These are phyloP conservation scores for Trichoderma oligosporum DNA, from an alignment of 2,329 filamentous ascomycete species.

Conservation along the genomic window DNA sequence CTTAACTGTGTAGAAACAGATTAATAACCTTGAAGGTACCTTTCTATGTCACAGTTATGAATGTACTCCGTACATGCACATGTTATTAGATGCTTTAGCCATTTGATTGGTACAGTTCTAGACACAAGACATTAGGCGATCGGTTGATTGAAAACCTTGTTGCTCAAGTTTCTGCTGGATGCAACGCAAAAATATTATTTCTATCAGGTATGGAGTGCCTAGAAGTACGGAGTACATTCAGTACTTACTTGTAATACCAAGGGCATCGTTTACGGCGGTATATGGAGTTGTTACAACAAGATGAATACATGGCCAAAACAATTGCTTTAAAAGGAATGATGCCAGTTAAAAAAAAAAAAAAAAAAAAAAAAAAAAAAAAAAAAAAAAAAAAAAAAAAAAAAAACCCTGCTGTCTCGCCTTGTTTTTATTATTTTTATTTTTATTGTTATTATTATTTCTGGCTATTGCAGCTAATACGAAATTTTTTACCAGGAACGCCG, in stretches of 20 bases:
- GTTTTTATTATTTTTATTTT: too few relatives aligned
- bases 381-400: too few relatives aligned
- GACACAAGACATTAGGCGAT: constrained; percentile 9
- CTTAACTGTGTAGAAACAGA: background rate
- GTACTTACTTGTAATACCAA: background rate
- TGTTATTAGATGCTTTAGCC: background rate
- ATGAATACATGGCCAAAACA: background rate
- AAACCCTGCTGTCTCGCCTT: too few relatives aligned
- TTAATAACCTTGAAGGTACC: too few relatives aligned
- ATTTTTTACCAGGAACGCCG: constrained; percentile 4
- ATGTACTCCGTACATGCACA: too few relatives aligned
- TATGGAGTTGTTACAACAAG: background rate
- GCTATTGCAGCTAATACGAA: background rate
- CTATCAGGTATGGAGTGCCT: too few relatives aligned
- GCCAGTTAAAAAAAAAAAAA: background rate
- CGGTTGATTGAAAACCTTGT: constrained; percentile 8
- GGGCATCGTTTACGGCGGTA: too few relatives aligned
- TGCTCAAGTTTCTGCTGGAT: background rate
- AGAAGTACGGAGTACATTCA: background rate
- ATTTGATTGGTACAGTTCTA: constrained; percentile 3
- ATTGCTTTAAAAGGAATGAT: background rate
- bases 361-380: too few relatives aligned
- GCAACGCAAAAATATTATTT: too few relatives aligned
- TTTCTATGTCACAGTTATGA: background rate
- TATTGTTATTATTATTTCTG: too few relatives aligned